These are phyloP conservation scores for Malus hybrid DNA, from an alignment of 331 rosid genomes.

Conservation along the genomic window DNA sequence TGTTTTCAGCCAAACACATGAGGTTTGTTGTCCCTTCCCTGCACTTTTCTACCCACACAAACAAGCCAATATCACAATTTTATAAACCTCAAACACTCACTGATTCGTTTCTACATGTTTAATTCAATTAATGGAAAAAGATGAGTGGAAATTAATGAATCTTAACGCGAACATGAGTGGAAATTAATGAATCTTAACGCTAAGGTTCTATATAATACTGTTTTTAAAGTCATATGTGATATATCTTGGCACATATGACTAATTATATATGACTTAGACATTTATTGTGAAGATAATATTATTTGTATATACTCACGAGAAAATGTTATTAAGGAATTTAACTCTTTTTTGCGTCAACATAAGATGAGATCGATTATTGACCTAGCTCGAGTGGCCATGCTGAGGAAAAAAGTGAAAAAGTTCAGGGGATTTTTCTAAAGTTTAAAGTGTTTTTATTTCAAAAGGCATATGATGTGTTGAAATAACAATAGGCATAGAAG, in stretches of 20 bases:
- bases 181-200: neutral
- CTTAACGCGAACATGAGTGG: neutral
- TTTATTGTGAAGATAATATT: neutral
- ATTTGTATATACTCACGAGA: neutral
- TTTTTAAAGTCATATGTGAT: neutral
- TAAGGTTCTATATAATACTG: neutral
- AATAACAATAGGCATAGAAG: neutral
- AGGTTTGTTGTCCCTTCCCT: constrained; percentile 29
- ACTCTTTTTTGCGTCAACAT: neutral
- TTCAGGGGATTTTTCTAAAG: neutral
- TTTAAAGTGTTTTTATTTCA: neutral
- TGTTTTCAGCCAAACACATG: constrained; percentile 62
- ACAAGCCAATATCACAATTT: neutral
- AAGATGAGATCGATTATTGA: neutral
- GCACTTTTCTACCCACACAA: neutral
- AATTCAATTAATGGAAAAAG: neutral
- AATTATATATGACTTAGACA: too few species aligned
- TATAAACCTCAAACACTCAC: neutral
- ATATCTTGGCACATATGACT: too few species aligned
- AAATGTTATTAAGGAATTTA: neutral
- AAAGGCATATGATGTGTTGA: neutral
- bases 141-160: neutral
- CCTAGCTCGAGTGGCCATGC: neutral
- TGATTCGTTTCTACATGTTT: neutral
- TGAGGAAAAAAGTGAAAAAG: neutral